These are phyloP conservation scores for Penicillium antarcticum DNA, from an alignment of 495 filamentous ascomycete genomes.

Conservation along the genomic window DNA sequence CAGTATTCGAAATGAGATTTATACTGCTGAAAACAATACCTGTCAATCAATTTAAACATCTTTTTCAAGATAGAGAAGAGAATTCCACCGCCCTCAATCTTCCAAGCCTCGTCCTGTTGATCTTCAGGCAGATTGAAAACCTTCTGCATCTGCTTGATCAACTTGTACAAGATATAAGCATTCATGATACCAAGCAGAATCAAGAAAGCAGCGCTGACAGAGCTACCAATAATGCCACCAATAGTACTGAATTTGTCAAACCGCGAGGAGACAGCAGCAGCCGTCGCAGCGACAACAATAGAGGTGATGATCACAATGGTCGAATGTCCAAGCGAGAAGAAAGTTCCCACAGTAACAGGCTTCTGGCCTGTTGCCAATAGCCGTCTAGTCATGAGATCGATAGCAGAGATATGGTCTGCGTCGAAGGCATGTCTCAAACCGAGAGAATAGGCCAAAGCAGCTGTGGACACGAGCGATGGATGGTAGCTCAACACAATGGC, in stretches of 20 bases:
- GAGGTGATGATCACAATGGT: conserved; percentile 92
- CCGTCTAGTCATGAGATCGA: conserved; percentile 91
- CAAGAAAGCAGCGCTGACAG: conserved; percentile 77
- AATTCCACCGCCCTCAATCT: conserved; percentile 74
- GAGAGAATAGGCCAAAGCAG: conserved; percentile 82
- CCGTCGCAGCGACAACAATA: conserved; percentile 85
- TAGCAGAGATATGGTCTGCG: conserved; percentile 92
- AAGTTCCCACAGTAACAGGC: conserved; percentile 93
- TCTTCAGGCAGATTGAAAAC: conserved; percentile 52
- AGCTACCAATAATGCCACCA: conserved; percentile 78
- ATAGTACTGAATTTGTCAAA: conserved; percentile 81
- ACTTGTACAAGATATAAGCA: conserved; percentile 73
- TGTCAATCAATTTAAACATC: conserved; percentile 80
- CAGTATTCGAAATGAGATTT: background rate
- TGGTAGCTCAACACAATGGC: conserved; percentile 60
- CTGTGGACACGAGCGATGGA: conserved; percentile 65
- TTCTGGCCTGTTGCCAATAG: conserved; percentile 83
- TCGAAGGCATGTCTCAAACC: conserved; percentile 93
- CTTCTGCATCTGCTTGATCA: conserved; percentile 63
- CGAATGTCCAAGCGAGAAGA: conserved; percentile 90
- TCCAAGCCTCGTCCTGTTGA: conserved; percentile 55
- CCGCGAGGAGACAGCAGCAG: conserved; percentile 70
- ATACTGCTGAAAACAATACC: conserved; percentile 27
- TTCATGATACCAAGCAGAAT: conserved; percentile 83
- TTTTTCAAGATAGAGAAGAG: conserved; percentile 68